phyloP scores from a whole-genome alignment of 805 yeast species.

The Helenozyma rhizophorensis region DNA sequence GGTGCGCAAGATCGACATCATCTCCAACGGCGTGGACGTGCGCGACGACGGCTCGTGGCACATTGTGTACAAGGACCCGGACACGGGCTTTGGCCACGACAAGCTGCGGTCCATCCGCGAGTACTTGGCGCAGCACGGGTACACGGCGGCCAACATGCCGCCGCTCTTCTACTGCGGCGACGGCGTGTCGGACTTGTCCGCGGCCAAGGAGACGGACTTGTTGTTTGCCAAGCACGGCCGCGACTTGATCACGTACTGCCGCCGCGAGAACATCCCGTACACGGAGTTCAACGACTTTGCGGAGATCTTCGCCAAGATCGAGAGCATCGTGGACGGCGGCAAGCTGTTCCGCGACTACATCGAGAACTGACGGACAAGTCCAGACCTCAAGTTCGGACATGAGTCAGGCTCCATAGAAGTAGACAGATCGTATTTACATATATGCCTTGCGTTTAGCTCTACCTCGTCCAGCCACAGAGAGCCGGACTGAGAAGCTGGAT shows the following conservation, averaged over 20 bases:
- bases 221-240: conserved; percentile 91
- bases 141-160: conserved; percentile 40
- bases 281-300: conserved; percentile 73
- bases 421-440: no score
- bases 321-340: conserved; percentile 42
- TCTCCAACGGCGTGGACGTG: conserved; percentile 69
- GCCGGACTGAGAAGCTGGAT: no score
- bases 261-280: conserved; percentile 75
- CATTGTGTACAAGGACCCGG: conserved; percentile 75
- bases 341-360: conserved; percentile 14
- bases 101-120: conserved; percentile 76
- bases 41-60: conserved; percentile 66
- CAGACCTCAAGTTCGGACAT: no score
- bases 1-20: conserved; percentile 65
- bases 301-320: conserved; percentile 65
- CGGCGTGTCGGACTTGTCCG: conserved; percentile 92
- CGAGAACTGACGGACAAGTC: conserved; percentile 15
- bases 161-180: conserved; percentile 91
- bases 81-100: conserved; percentile 90
- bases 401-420: no score
- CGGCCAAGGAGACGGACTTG: conserved; percentile 92
- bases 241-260: conserved; percentile 83
- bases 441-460: no score
- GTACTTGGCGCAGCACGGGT: conserved; percentile 30
- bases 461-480: no score